phyloP scores from a whole-genome alignment of 345 rosid species.

The Bruguiera parviflora region DNA sequence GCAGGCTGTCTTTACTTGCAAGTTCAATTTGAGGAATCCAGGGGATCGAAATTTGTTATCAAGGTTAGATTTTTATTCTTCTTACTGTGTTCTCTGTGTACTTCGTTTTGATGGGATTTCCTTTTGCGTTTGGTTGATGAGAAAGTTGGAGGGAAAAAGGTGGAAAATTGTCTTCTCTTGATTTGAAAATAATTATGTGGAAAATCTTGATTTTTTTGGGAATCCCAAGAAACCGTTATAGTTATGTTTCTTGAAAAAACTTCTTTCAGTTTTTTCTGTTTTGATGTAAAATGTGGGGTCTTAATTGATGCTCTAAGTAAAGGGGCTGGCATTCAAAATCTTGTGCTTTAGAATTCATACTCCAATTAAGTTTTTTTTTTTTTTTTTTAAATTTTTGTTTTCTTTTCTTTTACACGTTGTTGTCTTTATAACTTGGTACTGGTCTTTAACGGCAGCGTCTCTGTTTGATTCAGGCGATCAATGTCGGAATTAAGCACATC shows the following conservation, averaged over 20 bases:
- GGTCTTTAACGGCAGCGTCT: not conserved
- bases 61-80: conserved; percentile 35
- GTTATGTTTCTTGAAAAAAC: too few relatives aligned
- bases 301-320: too few relatives aligned
- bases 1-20: conserved; percentile 96
- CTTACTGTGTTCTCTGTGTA: not conserved
- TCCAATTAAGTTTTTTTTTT: too few relatives aligned
- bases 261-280: too few relatives aligned
- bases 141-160: not conserved
- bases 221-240: not conserved
- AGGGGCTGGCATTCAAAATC: too few relatives aligned
- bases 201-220: not conserved
- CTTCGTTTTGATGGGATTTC: not conserved
- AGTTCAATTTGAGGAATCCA: conserved; percentile 60
- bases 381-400: too few relatives aligned
- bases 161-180: not conserved
- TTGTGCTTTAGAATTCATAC: too few relatives aligned
- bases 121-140: conserved; percentile 10
- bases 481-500: conserved; percentile 39
- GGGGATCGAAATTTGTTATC: conserved; percentile 56
- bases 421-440: too few relatives aligned
- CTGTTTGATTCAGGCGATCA: conserved; percentile 45
- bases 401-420: too few relatives aligned
- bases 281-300: too few relatives aligned
- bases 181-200: not conserved